Conservation (phyloP, 768 basidiomycete genomes). For the Gloeopeniophorella convolvens region DNA sequence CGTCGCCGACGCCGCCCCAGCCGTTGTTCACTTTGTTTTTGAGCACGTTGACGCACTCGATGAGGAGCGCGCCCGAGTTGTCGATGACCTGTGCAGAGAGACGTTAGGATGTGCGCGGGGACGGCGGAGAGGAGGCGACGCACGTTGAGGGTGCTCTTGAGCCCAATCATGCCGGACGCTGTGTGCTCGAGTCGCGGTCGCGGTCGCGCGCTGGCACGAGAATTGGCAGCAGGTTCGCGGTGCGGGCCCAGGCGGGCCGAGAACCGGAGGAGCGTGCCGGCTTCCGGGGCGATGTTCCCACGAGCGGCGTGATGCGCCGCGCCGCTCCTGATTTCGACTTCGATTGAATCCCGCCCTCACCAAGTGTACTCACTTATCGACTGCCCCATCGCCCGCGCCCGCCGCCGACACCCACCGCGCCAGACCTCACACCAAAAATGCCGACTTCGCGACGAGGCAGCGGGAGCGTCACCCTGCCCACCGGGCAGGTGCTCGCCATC, state of each 20-base stretch:
- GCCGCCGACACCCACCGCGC: conserved; percentile 1
- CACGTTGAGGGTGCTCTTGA: conserved; percentile 88
- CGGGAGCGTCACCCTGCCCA: conserved; percentile 63
- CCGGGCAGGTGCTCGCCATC: conserved; percentile 75
- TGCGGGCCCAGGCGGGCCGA: background rate
- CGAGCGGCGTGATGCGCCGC: too few species aligned
- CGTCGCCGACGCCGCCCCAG: conserved; percentile 89
- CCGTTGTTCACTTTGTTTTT: conserved; percentile 96
- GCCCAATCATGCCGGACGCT: conserved; percentile 70
- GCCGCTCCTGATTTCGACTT: too few species aligned
- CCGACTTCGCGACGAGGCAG: conserved; percentile 72
- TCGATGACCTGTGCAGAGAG: conserved; percentile 71
- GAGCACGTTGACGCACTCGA: conserved; percentile 94
- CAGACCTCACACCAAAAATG: conserved; percentile 32
- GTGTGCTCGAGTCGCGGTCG: background rate
- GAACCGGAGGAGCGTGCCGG: background rate
- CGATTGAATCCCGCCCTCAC: too few species aligned
- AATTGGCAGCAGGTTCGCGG: too few species aligned
- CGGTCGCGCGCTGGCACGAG: too few species aligned
- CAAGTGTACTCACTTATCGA: conserved; percentile 13
- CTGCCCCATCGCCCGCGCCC: conserved; percentile 17
- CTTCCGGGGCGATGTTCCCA: background rate
- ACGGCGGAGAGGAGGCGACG: conserved; percentile 22
- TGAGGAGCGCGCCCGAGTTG: conserved; percentile 90
- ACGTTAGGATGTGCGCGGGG: background rate